Evolutionary conservation across 805 yeast species (phyloP), one percentile per base, ranked within the genome.

Genomic region (Candida nanaspora): DNA sequence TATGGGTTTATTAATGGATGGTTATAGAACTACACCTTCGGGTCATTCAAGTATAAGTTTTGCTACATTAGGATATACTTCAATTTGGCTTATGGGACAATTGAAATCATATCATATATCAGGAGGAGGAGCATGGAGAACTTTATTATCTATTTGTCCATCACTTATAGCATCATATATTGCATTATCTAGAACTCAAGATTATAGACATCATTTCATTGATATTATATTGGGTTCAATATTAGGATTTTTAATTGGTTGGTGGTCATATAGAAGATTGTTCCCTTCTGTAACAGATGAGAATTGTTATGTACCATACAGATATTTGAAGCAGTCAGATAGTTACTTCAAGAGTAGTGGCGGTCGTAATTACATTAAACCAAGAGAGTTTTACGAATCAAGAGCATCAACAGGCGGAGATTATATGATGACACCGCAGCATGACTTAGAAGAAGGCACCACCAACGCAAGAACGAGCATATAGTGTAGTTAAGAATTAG

Each of bases 131-230:
- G 68, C 78, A 1, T 80, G 87, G 85, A 74, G 89, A 55, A 65
- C 74, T 35, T 47, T 74, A 2, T 54, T 80, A 3, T 63, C 79
- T 1, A 53, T 64, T 9, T 41, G 71, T n/a, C 93, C 93, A 2
- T 54, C 73, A 1, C 50, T 86, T 5, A 71, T 83, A 6, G 96
- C 98, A 0, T 54, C 74, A 1, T 69, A 81, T 47, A 80, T 91
- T 49, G 98, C 97, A 0, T 61, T 86, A 35, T 78, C 93, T 31
- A 74, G 98, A 52, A 86, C 96, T 1, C 82, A 84, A 52, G 98
- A 91, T 62, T 89, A 89, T 62, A 73, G 97, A 57, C 98, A 91
- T 56, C 98, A 91, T 62, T 87, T 86, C 55, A 67, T 85, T 15
- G 98, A 91, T 60, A 82, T 93, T 1, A 50, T 83, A 2, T 53